Base-by-base conservation (phyloP, 129 eudicot species). In the Scalesia atractyloides region DNA sequence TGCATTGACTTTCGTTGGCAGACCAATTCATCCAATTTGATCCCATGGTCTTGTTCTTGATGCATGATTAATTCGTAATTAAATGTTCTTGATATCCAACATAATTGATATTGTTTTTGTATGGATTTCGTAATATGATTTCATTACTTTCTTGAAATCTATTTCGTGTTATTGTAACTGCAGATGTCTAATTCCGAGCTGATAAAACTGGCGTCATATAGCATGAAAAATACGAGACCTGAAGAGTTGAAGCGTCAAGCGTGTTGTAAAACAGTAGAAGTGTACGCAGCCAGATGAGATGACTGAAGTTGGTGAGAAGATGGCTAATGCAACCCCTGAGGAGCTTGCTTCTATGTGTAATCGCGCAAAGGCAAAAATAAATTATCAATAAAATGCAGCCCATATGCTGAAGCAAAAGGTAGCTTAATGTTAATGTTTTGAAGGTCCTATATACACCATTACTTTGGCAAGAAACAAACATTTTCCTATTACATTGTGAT, bases 121-220 rank as follows among this genome's bases (percentile, higher is more conserved):
- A 30, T 30, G 34, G 34, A 30, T 30, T 30, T 30, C 4, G 4
- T 30, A 30, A 30, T 30, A 30, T 30, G 34, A 30, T 30, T 0
- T 30, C 34, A 0, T 30, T 30, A 24, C 26, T 11, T 22, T 9
- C 7, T 30, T 53, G 24, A 37, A 34, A 0, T 43, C 3, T 54
- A 17, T 9, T 8, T 76, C 68, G 51, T 24, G 16, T 58, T 58
- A 12, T 58, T 24, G 39, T 11, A 6, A 18, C 53, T 89, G 75
- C 83, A 94, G 99, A 90, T 94, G 99, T 94, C 99, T 13, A 90
- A 94, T 88, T 97, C 99, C 0, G 99, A 94, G 10, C 74, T 94
- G 80, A 44, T 94, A 76, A 88, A 79, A 76, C 88, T 94, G 99
- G 97, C 99, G 10, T 62, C 96, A n/a, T 96, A 94, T 53, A 69